Evolutionary conservation across 1,284 basidiomycete genomes (phyloP).

Genomic region (Rhodotorula glutinis): DNA sequence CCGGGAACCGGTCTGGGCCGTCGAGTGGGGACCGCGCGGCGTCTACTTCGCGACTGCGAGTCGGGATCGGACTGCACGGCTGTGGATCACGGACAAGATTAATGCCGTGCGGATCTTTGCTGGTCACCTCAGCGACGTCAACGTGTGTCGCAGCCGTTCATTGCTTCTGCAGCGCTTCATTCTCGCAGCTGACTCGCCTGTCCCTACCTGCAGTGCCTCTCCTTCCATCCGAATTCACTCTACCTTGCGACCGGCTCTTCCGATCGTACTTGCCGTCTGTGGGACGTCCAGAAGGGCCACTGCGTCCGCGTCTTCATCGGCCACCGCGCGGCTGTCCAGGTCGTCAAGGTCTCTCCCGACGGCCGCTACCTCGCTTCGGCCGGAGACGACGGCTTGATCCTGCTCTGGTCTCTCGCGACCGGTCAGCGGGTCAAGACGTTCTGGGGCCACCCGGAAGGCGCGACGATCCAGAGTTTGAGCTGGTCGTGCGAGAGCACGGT

Average conservation of each 20-base stretch:
- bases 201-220: slow-evolving; percentile 66
- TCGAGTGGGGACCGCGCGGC: slow-evolving; percentile 95
- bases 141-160: slow-evolving; percentile 63
- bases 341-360: slow-evolving; percentile 86
- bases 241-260: slow-evolving; percentile 96
- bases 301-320: slow-evolving; percentile 95
- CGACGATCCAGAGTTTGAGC: slow-evolving; percentile 80
- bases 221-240: slow-evolving; percentile 95
- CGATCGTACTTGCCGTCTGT: slow-evolving; percentile 90
- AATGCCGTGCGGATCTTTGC: slow-evolving; percentile 88
- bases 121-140: slow-evolving; percentile 94
- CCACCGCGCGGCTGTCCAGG: slow-evolving; percentile 85
- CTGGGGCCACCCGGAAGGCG: slow-evolving; percentile 72
- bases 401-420: slow-evolving; percentile 92
- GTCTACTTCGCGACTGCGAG: slow-evolving; percentile 98
- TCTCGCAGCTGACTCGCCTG: no score
- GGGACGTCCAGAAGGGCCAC: slow-evolving; percentile 95
- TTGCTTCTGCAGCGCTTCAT: no score
- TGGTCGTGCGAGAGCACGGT: slow-evolving; percentile 89
- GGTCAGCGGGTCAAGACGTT: slow-evolving; percentile 94
- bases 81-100: slow-evolving; percentile 93
- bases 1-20: slow-evolving; percentile 97
- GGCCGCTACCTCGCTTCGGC: slow-evolving; percentile 90
- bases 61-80: slow-evolving; percentile 85
- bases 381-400: slow-evolving; percentile 86